These are phyloP conservation scores for Phytophthora colocasiae DNA, from an alignment of 352 stramenopile species.

Conservation along the genomic window DNA sequence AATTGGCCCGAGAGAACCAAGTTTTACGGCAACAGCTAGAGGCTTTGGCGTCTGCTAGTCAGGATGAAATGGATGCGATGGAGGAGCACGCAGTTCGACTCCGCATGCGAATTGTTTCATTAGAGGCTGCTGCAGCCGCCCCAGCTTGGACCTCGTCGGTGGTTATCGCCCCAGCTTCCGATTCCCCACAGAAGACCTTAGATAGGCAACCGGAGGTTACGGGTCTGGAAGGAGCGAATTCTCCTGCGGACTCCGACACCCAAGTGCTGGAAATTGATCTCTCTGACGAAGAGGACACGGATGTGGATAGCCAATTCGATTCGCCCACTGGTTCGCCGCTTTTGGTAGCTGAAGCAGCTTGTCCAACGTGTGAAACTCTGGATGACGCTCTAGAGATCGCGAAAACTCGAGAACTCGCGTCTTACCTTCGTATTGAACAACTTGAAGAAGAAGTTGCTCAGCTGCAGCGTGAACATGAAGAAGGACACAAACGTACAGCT, in stretches of 20 bases:
- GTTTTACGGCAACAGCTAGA: conserved; percentile 47
- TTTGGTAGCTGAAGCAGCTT: conserved; percentile 26
- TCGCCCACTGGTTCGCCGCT: conserved; percentile 30
- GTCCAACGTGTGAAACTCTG: conserved; percentile 38
- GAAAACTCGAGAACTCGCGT: conserved; percentile 34
- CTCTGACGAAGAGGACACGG: conserved; percentile 36
- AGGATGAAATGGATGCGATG: conserved; percentile 48
- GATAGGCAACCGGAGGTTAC: conserved; percentile 39
- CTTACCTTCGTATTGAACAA: conserved; percentile 44
- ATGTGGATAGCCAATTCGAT: conserved; percentile 29
- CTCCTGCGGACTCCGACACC: conserved; percentile 26
- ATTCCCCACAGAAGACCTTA: conserved; percentile 17
- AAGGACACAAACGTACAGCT: conserved; percentile 10
- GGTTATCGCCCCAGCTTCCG: conserved; percentile 26
- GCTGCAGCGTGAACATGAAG: conserved; percentile 19
- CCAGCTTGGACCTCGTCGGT: conserved; percentile 26
- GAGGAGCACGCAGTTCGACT: conserved; percentile 40
- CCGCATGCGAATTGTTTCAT: conserved; percentile 45
- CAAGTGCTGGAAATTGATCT: conserved; percentile 35
- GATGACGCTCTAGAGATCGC: conserved; percentile 43
- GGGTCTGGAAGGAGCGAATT: conserved; percentile 39
- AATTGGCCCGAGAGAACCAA: conserved; percentile 58
- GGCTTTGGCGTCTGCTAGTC: conserved; percentile 36
- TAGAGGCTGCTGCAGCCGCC: conserved; percentile 45
- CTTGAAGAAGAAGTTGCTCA: conserved; percentile 36